Percentiles rank a stretch among this genome's conserved stretches.
Conservation (phyloP, 441 rosid genomes). For the Syzygium malaccense region DNA sequence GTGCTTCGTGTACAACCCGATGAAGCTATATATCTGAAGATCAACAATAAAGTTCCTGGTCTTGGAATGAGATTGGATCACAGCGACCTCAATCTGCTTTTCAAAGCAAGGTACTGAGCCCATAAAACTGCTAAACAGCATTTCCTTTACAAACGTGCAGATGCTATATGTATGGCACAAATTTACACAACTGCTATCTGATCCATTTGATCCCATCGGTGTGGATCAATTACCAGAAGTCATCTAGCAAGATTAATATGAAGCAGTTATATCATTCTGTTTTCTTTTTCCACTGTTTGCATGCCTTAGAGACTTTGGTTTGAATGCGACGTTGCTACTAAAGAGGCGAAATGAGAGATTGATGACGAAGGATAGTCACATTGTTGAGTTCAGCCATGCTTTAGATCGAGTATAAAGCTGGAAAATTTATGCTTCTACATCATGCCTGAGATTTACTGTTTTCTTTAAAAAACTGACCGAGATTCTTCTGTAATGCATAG, state of each 20-base stretch:
- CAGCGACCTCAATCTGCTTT: conserved; percentile 79
- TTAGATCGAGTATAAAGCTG: neutral
- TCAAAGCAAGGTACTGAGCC: conserved; percentile 47
- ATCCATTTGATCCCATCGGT: neutral
- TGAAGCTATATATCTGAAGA: conserved; percentile 88
- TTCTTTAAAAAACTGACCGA: neutral
- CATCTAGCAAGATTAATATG: neutral
- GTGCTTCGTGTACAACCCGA: conserved; percentile 94
- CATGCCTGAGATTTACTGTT: neutral
- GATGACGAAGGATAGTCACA: neutral
- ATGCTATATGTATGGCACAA: neutral
- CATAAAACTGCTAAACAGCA: neutral
- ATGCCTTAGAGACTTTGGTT: neutral
- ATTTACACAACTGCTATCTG: neutral
- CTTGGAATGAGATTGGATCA: conserved; percentile 91
- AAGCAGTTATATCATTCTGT: neutral
- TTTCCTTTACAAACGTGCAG: neutral
- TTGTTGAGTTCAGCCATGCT: neutral
- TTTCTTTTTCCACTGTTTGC: neutral
- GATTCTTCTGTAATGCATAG: conserved; percentile 18
- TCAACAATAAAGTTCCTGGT: conserved; percentile 95
- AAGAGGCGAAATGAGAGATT: neutral
- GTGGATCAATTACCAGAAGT: neutral
- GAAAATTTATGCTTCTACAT: neutral
- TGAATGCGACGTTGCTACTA: neutral